Evolutionary conservation across 345 rosid species (phyloP), one percentile per base, ranked within the genome.

Genomic region (Boechera stricta): DNA sequence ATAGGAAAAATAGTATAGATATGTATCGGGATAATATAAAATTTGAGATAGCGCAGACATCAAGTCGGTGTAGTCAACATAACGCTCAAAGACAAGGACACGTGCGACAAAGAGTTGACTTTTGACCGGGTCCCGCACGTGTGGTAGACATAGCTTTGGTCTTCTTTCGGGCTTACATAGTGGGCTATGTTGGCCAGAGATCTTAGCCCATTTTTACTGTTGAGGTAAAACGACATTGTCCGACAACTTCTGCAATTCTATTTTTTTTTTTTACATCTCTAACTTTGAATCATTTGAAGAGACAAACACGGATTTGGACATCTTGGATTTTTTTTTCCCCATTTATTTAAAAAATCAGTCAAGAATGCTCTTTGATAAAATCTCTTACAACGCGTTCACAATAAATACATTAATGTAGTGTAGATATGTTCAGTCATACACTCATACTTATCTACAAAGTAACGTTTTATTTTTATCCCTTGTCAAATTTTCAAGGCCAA

Each of bases 91-190:
- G 62, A 76, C 67, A 61, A 7, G 61, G 52, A 42, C 79, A 76
- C 79, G 57, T 61, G 79, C 9, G 79, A 41, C 10, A 3, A n/a
- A 39, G 15, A 3, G 67, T 69, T 76, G 74, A 76, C 69, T 61
- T 52, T 67, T 60, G 68, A 76, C 69, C 18, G 49, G 69, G 63
- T 42, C 63, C 56, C 69, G 64, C 74, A 52, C 79, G 74, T 62
- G 79, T 58, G 79, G 74, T 32, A 32, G 78, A 74, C 64, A 61
- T 32, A 41, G 69, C 63, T 69, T 54, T 24, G 69, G 74, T 76
- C 79, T 59, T 66, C 73, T 52, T 28, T 59, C 45, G 68, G 61
- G 68, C 42, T 48, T 38, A 67, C 55, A 67, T 15, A 38, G 69
- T 67, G 61, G 68, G 51, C 35, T 32, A 51, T 33, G 0, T 45